phyloP scores from a whole-genome alignment of 73 alveolate genomes.

The Tetrahymena malaccensis region DNA sequence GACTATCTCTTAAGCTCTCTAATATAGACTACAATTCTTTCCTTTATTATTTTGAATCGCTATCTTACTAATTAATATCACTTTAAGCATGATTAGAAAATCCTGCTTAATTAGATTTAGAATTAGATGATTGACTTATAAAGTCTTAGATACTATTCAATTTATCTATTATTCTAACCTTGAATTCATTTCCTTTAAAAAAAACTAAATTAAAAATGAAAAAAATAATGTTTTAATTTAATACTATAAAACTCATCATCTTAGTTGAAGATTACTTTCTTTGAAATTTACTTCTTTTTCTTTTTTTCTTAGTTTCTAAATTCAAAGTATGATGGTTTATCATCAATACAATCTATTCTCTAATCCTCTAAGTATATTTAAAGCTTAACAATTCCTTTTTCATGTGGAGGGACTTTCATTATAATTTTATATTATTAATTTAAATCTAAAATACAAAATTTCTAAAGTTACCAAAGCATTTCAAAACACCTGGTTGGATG shows the following conservation, averaged over 20 bases:
- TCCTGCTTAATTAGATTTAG: background rate
- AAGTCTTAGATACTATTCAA: background rate
- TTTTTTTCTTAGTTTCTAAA: background rate
- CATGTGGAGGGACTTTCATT: background rate
- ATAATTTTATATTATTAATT: background rate
- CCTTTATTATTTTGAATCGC: background rate
- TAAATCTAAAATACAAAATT: background rate
- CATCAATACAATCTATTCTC: background rate
- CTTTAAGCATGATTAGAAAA: background rate
- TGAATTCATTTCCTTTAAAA: background rate
- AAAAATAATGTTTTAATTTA: background rate
- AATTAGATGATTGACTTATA: background rate
- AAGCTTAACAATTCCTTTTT: background rate
- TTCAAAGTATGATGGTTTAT: background rate
- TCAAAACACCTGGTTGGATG: background rate
- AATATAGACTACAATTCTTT: background rate
- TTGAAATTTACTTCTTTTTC: background rate
- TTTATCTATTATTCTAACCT: background rate
- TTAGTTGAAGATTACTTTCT: background rate
- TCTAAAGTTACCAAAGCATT: background rate
- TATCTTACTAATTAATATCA: background rate
- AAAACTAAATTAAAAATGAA: background rate
- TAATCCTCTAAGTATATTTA: background rate
- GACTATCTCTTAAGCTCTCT: background rate
- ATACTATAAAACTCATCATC: background rate